Base-by-base conservation (phyloP, 306 rosid genomes). In the Alnus rubra region DNA sequence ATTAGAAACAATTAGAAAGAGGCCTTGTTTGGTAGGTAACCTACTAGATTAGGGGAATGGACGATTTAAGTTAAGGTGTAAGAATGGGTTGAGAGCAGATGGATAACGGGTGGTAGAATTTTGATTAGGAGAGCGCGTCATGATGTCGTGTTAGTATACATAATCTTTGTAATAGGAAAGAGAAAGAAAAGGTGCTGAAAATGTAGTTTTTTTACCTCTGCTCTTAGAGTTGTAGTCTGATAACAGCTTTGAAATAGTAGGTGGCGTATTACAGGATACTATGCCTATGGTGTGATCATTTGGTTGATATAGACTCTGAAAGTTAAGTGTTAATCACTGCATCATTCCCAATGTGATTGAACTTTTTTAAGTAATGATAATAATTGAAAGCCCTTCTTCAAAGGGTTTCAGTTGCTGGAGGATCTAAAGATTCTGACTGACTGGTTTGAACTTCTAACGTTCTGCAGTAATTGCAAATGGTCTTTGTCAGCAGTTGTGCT, bases 391-490 rank as follows among this genome's bases (percentile, higher is more conserved):
- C n/a, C 33, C 14, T 59, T 19, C n/a, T 59, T 28, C 56, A 13
- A 15, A 15, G 69, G 42, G 1, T 28, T 71, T 71, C 19, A 5
- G 37, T 7, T 69, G 11, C 28, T 45, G 60, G 3, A 5, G 77
- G 7, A 62, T 74, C 28, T 53, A 42, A 74, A 65, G 73, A 58
- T 59, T 76, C 80, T 60, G 62, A 53, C 19, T 30, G 62, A 53
- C 19, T 30, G 58, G 70, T 30, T 49, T 74, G 82, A 79, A 79
- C 76, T 89, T 63, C 33, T 76, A 71, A 47, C 79, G 65, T 81
- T 72, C 74, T 85, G 87, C 97, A 95, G 99, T 91, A 85, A 76
- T 95, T 71, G 86, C 77, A 80, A 88, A 86, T 81, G 86, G 90
- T 75, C 81, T 93, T 76, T 85, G 78, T 28, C 93, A 93, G 91